Evolutionary conservation across 106 monocot species (phyloP), one percentile per base, ranked within the genome.

Genomic region (Iris macrosiphon): DNA sequence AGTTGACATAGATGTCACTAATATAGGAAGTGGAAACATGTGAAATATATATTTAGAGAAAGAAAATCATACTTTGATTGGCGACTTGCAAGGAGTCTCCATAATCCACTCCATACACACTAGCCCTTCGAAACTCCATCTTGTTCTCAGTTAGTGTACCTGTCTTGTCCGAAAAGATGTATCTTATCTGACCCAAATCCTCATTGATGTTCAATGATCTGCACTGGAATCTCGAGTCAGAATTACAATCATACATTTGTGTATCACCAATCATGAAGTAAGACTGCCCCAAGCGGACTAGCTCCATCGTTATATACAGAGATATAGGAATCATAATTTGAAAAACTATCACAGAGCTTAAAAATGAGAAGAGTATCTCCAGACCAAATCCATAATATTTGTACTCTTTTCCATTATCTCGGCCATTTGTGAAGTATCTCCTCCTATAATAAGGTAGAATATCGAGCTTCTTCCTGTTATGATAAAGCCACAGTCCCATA

Each of bases 311-410:
- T 45, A 96, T 96, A 44, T 96, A 96, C 19, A 96, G 66, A 30
- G 96, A 96, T 69, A 96, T 96, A n/a, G 96, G 96, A 56, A 96
- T 96, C 96, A 96, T 96, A 57, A 96, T 96, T 64, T 96, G 96
- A 43, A 96, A 96, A 39, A 96, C 76, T 47, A 96, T 96, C 35
- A 96, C 60, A 30, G 90, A 96, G 53, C 96, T 96, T 50, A 96
- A 71, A 62, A 96, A 96, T 42, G 96, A 79, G 72, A 96, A 96
- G 49, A 96, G 86, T 56, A 87, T 79, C 52, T 96, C 96, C 83
- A 96, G 80, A 12, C 66, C 56, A 31, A 86, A 57, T 9, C 90
- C 96, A 80, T 96, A 96, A 45, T 74, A 96, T 52, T 96, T 96
- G 54, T 71, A 90, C 19, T 61, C 57, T 55, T 77, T 90, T 43